phyloP scores from a whole-genome alignment of 345 rosid species.

The Aquilaria malaccensis region DNA sequence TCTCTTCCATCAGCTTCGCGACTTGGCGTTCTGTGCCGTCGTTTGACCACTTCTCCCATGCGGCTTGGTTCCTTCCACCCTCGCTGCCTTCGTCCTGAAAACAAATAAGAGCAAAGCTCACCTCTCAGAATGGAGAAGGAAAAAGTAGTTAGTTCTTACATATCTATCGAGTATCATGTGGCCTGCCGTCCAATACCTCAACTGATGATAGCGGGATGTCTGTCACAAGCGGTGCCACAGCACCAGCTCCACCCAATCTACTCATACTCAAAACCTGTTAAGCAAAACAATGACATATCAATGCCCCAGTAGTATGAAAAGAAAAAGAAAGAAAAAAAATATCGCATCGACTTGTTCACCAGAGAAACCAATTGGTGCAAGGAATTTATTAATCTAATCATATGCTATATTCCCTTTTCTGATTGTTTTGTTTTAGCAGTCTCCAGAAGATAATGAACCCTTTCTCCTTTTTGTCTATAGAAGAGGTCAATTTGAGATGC shows the following conservation, averaged over 20 bases:
- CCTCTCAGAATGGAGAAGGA: constrained; percentile 9
- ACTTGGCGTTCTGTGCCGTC: constrained; percentile 94
- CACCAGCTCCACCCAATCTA: constrained; percentile 96
- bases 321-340: too few species aligned
- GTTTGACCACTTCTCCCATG: constrained; percentile 97
- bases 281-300: constrained; percentile 6
- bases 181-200: constrained; percentile 46
- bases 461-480: too few species aligned
- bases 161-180: background rate
- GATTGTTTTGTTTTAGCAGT: too few species aligned
- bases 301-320: too few species aligned
- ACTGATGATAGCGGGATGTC: constrained; percentile 88
- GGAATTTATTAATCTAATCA: too few species aligned
- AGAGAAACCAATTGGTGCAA: too few species aligned
- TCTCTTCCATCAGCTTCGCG: constrained; percentile 98
- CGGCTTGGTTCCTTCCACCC: constrained; percentile 74
- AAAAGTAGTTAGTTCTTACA: background rate
- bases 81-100: constrained; percentile 77
- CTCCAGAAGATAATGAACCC: too few species aligned
- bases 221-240: constrained; percentile 97
- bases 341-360: too few species aligned
- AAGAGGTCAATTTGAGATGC: too few species aligned
- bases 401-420: too few species aligned
- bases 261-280: constrained; percentile 97
- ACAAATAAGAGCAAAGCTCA: background rate